phyloP scores from a whole-genome alignment of 1,284 basidiomycete genomes.

The Cutaneotrichosporon dermatis region DNA sequence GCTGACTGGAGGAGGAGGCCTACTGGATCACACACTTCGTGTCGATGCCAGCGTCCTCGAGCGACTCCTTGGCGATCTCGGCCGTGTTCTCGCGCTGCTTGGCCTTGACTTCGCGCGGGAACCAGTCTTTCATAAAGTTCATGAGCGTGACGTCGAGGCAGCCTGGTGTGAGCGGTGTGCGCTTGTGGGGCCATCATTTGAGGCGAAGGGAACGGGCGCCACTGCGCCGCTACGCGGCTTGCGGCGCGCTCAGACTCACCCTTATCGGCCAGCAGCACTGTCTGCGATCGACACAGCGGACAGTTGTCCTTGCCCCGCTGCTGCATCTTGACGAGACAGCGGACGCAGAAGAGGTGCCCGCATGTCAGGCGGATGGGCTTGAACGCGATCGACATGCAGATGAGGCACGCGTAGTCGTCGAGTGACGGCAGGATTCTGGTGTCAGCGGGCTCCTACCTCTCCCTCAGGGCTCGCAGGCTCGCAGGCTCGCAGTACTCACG shows the following conservation, averaged over 20 bases:
- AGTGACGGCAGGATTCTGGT: constrained; percentile 52
- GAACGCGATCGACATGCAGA: constrained; percentile 79
- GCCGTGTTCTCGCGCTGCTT: constrained; percentile 73
- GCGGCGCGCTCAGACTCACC: constrained; percentile 52
- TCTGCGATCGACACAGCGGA: constrained; percentile 76
- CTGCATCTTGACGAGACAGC: constrained; percentile 92
- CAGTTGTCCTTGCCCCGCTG: constrained; percentile 72
- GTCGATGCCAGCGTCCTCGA: constrained; percentile 59
- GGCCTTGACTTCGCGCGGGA: constrained; percentile 73
- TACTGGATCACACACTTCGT: constrained; percentile 43
- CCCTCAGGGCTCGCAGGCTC: no score
- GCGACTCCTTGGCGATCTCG: constrained; percentile 69
- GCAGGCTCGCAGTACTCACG: constrained; percentile 51
- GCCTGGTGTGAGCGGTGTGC: constrained; percentile 12
- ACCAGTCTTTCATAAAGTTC: constrained; percentile 84
- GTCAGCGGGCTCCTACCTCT: not conserved
- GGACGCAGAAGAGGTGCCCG: constrained; percentile 85
- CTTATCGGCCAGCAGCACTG: constrained; percentile 69
- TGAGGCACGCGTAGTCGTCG: constrained; percentile 62
- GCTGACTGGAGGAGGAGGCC: constrained; percentile 1
- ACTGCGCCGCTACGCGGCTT: no score
- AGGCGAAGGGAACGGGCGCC: no score
- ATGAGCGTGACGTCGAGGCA: constrained; percentile 42
- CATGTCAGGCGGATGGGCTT: constrained; percentile 81
- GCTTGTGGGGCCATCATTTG: no score